phyloP scores from a whole-genome alignment of 2,329 filamentous ascomycete genomes.

The Microsporum ferrugineum region DNA sequence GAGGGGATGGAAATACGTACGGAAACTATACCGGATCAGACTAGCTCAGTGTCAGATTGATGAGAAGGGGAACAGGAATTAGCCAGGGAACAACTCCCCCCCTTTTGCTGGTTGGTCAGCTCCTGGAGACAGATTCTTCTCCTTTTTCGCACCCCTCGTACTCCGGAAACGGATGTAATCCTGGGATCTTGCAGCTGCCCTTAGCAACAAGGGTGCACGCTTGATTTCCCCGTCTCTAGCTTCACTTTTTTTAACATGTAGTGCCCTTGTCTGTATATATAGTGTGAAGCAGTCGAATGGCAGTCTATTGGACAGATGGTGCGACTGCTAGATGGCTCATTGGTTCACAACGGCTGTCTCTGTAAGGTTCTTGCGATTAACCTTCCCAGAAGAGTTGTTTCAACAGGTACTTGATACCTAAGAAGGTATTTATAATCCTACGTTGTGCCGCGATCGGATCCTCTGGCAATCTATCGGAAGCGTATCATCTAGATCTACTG shows the following conservation, averaged over 20 bases:
- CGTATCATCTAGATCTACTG: too few species aligned
- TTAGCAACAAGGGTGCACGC: not conserved
- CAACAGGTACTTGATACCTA: not conserved
- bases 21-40: not conserved
- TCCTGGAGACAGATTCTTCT: not conserved
- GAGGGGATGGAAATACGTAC: not conserved
- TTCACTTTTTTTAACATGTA: not conserved
- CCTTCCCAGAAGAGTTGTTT: not conserved
- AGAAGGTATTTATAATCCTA: not conserved
- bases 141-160: not conserved
- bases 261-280: not conserved
- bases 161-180: not conserved
- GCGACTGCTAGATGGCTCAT: not conserved
- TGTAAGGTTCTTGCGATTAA: not conserved
- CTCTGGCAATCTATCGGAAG: too few species aligned
- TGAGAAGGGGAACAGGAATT: not conserved
- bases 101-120: not conserved
- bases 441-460: not conserved
- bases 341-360: not conserved
- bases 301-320: not conserved
- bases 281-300: not conserved
- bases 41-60: conserved; percentile 1
- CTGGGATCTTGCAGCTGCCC: not conserved
- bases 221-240: not conserved
- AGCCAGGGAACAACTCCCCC: not conserved